phyloP scores from a whole-genome alignment of 768 basidiomycete genomes.

The Hygrocybe coccinea region DNA sequence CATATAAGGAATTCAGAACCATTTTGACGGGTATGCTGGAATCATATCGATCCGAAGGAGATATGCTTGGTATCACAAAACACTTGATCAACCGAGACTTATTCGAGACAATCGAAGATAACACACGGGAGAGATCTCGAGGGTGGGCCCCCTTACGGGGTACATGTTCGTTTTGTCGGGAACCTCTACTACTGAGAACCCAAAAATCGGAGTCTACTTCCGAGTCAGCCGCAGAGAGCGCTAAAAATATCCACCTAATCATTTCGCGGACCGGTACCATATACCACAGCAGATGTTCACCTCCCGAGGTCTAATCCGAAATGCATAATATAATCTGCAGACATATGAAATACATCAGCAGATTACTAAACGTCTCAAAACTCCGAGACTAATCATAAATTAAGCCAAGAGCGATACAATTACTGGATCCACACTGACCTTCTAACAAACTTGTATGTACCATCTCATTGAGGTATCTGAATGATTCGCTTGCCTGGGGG shows the following conservation, averaged over 20 bases:
- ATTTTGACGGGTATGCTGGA: conserved; percentile 96
- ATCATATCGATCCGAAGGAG: conserved; percentile 87
- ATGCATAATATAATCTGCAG: conserved; percentile 2
- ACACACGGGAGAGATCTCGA: conserved; percentile 49
- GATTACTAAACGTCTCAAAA: not conserved
- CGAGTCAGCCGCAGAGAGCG: not conserved
- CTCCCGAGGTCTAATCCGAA: conserved; percentile 12
- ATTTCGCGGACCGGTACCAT: conserved; percentile 57
- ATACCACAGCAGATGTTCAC: conserved; percentile 48
- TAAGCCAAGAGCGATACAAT: not conserved
- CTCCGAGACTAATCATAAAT: conserved; percentile 8
- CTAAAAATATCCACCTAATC: conserved; percentile 31
- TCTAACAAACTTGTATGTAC: conserved; percentile 42
- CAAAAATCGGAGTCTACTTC: conserved; percentile 15
- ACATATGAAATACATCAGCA: not conserved
- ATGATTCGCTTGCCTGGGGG: conserved; percentile 48
- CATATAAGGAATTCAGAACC: conserved; percentile 86
- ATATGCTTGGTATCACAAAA: conserved; percentile 81
- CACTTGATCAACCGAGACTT: conserved; percentile 78
- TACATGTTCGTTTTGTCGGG: conserved; percentile 51
- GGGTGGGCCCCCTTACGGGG: conserved; percentile 59
- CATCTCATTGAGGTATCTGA: conserved; percentile 53
- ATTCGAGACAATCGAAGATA: conserved; percentile 63
- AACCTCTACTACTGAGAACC: too few species aligned
- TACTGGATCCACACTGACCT: conserved; percentile 21